These are phyloP conservation scores for Chrysochromulina tobinii DNA, from an alignment of 78 protist genomes.

Conservation along the genomic window DNA sequence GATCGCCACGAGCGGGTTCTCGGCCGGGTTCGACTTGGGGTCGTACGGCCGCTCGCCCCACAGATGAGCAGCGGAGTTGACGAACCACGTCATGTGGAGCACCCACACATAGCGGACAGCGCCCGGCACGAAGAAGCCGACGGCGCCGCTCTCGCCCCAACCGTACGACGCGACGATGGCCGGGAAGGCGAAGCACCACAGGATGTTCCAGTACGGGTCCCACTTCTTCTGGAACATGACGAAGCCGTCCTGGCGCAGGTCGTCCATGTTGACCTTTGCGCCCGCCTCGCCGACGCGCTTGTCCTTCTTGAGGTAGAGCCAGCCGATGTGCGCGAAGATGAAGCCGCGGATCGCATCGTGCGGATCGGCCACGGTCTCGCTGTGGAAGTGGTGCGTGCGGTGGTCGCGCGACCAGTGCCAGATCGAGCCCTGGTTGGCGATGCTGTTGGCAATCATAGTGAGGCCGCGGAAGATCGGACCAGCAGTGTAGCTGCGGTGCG, in stretches of 20 bases:
- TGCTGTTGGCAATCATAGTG: not conserved
- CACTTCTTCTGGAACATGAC: slow-evolving; percentile 2
- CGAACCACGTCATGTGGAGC: slow-evolving; percentile 46
- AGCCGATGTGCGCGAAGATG: slow-evolving; percentile 35
- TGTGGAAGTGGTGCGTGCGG: slow-evolving; percentile 50
- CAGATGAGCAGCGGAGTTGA: slow-evolving; percentile 46
- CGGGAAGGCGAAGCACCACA: slow-evolving; percentile 34
- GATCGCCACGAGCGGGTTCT: slow-evolving; percentile 7
- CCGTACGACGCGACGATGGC: not conserved
- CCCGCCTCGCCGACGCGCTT: slow-evolving; percentile 16
- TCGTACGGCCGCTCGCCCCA: slow-evolving; percentile 39
- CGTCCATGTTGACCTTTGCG: slow-evolving; percentile 8
- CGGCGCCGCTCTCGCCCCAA: slow-evolving; percentile 39
- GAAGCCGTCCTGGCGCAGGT: not conserved
- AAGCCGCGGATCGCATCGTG: slow-evolving; percentile 48
- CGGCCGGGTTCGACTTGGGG: slow-evolving; percentile 17
- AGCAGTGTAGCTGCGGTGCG: slow-evolving; percentile 49
- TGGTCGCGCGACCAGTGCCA: slow-evolving; percentile 46
- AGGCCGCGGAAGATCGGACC: not conserved
- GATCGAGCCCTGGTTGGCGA: slow-evolving; percentile 41
- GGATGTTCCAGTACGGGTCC: slow-evolving; percentile 13
- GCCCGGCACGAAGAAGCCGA: slow-evolving; percentile 30
- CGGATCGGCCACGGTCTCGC: slow-evolving; percentile 43
- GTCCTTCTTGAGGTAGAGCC: slow-evolving; percentile 22
- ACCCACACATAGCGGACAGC: slow-evolving; percentile 16